Evolutionary conservation across 441 rosid genomes (phyloP).

Genomic region (Pelargonium fulgidum): DNA sequence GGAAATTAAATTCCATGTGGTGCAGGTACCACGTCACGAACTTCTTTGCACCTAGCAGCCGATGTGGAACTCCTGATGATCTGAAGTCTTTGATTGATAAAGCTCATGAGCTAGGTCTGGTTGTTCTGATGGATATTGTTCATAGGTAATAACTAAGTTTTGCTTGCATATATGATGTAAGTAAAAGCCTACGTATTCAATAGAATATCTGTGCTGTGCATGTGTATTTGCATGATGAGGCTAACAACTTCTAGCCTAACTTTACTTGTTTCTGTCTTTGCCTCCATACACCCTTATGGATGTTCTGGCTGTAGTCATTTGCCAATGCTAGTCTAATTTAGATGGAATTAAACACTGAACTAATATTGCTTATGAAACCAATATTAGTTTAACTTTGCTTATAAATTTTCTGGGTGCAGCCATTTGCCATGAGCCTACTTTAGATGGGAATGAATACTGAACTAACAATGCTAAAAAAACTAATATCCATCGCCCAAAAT

Average conservation of each 20-base stretch:
- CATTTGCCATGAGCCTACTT: neutral
- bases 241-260: neutral
- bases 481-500: neutral
- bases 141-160: slow-evolving; percentile 55
- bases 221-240: neutral
- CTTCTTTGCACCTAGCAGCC: slow-evolving; percentile 94
- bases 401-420: neutral
- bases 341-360: neutral
- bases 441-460: slow-evolving; percentile 2
- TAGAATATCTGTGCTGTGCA: neutral
- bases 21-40: slow-evolving; percentile 95
- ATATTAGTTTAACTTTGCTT: neutral
- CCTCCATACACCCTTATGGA: neutral
- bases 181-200: neutral
- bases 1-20: slow-evolving; percentile 26
- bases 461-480: neutral
- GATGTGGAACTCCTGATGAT: slow-evolving; percentile 98
- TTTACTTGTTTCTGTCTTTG: neutral
- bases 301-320: neutral
- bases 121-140: slow-evolving; percentile 98
- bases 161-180: neutral
- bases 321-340: neutral
- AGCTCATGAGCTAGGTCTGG: slow-evolving; percentile 92
- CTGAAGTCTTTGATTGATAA: slow-evolving; percentile 86
- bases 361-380: neutral